Evolutionary conservation across 2,329 filamentous ascomycete genomes (phyloP), one percentile per base, ranked within the genome.

Genomic region (Aspergillus arachidicola): DNA sequence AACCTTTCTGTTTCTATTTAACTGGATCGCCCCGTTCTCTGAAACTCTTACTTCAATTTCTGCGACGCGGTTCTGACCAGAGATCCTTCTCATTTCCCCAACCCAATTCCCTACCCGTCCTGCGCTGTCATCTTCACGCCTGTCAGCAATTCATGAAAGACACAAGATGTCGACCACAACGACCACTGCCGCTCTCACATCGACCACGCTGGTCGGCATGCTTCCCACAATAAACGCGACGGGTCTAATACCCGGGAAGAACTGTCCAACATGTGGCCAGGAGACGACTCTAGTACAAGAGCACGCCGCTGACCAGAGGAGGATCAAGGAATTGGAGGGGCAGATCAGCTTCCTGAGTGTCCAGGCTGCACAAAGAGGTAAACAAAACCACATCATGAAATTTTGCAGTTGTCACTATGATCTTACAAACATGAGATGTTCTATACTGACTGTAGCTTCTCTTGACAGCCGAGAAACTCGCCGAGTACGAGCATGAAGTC

Each of bases 401-500:
- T 41, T 12, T 38, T n/a, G 28, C 30, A 3, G 11, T 28, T 11
- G 32, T 38, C 21, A 11, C 21, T 55, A 23, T 36, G 21, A n/a
- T n/a, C n/a, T 34, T 23, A 7, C 10, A 14, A 4, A 4, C 14
- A 30, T 11, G 26, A 51, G 26, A 51, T 32, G 14, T 21, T 16
- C 32, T 23, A n/a, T 23, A 55, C 34, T 55, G 9, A 55, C 32
- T 19, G 30, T 10, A 26, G 6, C 34, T 36, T 16, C 19, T 54
- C 12, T 38, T 11, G n/a, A 67, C 69, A 85, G 85, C 82, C 56
- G 81, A 84, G 68, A 87, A 81, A 73, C 82, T 87, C 66, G 85
- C 85, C 70, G 84, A 88, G 73, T 89, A 88, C 75, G 87, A 89
- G 79, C 86, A 88, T 67, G 85, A 89, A 72, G 78, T 89, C 28